Percentiles rank a stretch among this genome's conserved stretches.
Conservation (phyloP, 805 yeast genomes). For the Yarrowia yakushimensis region DNA sequence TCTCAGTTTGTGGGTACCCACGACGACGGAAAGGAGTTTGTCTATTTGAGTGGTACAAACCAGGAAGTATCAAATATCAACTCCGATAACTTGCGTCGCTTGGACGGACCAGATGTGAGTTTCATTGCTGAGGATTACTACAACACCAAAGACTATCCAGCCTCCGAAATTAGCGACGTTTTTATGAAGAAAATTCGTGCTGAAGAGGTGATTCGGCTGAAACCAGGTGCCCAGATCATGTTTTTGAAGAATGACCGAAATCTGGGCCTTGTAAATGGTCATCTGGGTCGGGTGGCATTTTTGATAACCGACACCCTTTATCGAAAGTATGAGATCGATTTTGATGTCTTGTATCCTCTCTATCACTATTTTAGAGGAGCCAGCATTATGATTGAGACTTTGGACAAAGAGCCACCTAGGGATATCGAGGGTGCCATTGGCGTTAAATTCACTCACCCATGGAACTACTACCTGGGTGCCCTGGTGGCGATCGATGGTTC, state of each 20-base stretch:
- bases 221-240: slow-evolving; percentile 4
- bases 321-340: neutral
- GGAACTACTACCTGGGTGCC: neutral
- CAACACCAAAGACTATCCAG: neutral
- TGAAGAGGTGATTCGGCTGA: neutral
- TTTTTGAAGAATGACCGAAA: neutral
- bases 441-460: neutral
- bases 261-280: neutral
- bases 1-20: neutral
- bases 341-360: neutral
- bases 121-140: neutral
- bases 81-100: neutral
- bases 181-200: neutral
- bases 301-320: neutral
- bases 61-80: neutral
- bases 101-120: neutral
- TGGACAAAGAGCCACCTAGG: neutral
- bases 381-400: neutral
- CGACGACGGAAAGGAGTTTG: neutral
- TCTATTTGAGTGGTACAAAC: neutral
- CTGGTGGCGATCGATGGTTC: neutral
- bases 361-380: neutral
- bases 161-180: no score
- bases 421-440: neutral
- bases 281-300: neutral